Evolutionary conservation across 352 stramenopile genomes (phyloP).

Genomic region (Phytophthora niederhauseri): DNA sequence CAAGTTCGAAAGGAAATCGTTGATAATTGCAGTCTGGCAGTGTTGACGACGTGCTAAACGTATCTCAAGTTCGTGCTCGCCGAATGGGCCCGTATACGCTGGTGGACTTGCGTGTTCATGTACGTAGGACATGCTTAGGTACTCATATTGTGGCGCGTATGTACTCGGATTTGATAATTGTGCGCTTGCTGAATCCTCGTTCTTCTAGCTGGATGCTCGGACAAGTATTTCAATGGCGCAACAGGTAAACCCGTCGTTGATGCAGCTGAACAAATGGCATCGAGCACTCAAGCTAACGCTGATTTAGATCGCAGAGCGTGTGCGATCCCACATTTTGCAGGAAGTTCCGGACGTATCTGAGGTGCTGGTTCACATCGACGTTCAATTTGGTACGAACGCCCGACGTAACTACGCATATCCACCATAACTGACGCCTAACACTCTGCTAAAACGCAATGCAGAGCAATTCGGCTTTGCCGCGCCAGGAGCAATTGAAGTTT

Average conservation of each 20-base stretch:
- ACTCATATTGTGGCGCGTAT: background rate
- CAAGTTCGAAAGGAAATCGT: conserved; percentile 57
- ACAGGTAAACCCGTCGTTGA: conserved; percentile 42
- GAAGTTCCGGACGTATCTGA: conserved; percentile 83
- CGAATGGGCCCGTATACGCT: conserved; percentile 90
- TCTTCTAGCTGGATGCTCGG: conserved; percentile 61
- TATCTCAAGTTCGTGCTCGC: conserved; percentile 82
- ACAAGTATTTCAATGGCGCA: conserved; percentile 89
- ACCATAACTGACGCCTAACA: background rate
- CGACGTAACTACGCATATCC: background rate
- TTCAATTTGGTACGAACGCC: conserved; percentile 55
- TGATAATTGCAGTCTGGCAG: conserved; percentile 55
- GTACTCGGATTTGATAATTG: background rate
- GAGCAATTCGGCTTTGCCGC: conserved; percentile 35
- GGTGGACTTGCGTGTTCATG: conserved; percentile 86
- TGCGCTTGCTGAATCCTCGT: background rate
- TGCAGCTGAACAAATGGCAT: background rate
- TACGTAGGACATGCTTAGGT: conserved; percentile 34
- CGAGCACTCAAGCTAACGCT: conserved; percentile 4
- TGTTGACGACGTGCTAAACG: conserved; percentile 80
- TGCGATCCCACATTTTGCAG: conserved; percentile 72
- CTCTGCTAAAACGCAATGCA: conserved; percentile 2
- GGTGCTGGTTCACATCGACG: conserved; percentile 88
- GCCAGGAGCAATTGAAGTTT: conserved; percentile 29
- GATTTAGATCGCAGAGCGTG: conserved; percentile 62